phyloP scores from a whole-genome alignment of 345 rosid genomes.

The Citrus sinensis region DVS_A1.0 CM039161.1:17924501-17925000 shows the following conservation, averaged over 20 bases:
- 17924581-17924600: not conserved
- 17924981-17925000: slow-evolving; percentile 14
- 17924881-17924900: too few relatives aligned
- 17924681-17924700: not conserved
- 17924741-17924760: not conserved
- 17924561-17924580: not conserved
- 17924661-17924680: not conserved
- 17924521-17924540: not conserved
- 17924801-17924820: too few relatives aligned
- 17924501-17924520: not conserved
- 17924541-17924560: not conserved
- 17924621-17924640: not conserved
- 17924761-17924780: too few relatives aligned
- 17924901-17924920: too few relatives aligned
- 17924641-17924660: not conserved
- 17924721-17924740: not conserved
- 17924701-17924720: slow-evolving; percentile 12
- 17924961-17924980: not conserved
- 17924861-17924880: too few relatives aligned
- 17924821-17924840: too few relatives aligned
- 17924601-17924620: slow-evolving; percentile 11
- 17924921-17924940: not conserved
- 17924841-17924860: too few relatives aligned
- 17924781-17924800: too few relatives aligned
- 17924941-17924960: not conserved